Base-by-base conservation (phyloP, 306 rosid species). In the Pyrus pyrifolia region DNA sequence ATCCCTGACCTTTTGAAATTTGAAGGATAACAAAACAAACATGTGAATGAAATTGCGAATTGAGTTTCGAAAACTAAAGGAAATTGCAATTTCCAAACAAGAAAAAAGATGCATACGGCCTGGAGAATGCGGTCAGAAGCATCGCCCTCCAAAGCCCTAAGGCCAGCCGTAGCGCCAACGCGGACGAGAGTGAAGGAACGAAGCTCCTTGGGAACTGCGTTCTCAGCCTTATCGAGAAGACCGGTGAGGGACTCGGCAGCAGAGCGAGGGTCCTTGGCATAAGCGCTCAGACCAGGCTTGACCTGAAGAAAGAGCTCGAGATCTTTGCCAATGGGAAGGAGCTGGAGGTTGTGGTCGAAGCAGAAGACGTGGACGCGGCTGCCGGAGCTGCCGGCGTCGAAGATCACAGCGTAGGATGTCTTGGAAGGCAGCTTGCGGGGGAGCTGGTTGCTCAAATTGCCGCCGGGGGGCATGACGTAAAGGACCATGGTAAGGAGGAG, bases 111-210 rank as follows among this genome's bases (percentile, higher is more conserved):
- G 31, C 46, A 76, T 87, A 93, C 99, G 83, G 93, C 98, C 87
- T 91, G 93, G 89, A 96, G 86, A 71, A 96, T 92, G 82, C 82
- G 89, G 42, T 96, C 87, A 12, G 99, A 89, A 33, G 96, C 76
- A 78, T 92, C 93, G 38, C 92, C 97, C 70, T 83, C 88, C 88
- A 96, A 81, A 44, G 97, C 84, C 78, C 99, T 85, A 84, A 96
- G 82, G 61, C 99, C 99, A 27, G 99, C 99, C 77, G 99, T 96
- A 30, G 99, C 99, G 88, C 99, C 99, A 81, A 96, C 98, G 69
- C 99, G 87, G 83, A 96, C 99, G 3, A 90, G 98, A 45, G 99
- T 92, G 80, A 79, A 89, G 40, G 89, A 52, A 38, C 93, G 89
- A 76, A 91, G 80, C 51, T 87, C 92, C 21, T 84, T 78, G 15